A percentile compares a stretch with the other conserved stretches of the same genome.
Conservation (phyloP, 768 basidiomycete species). For the Russula griseocarnosa region DNA sequence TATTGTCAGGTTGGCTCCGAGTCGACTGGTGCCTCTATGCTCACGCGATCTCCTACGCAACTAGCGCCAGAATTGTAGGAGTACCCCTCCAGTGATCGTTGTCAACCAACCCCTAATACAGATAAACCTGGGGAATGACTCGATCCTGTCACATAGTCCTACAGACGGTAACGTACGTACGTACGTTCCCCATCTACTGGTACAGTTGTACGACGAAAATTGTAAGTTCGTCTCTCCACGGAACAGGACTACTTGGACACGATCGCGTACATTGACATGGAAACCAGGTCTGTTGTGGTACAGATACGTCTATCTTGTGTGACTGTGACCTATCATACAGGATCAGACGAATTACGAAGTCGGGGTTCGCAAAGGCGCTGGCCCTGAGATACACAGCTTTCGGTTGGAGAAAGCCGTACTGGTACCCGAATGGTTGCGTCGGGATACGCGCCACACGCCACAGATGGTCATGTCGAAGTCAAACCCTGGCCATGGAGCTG, state of each 20-base stretch:
- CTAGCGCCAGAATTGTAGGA: too few species aligned
- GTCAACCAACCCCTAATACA: background rate
- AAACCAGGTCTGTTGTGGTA: background rate
- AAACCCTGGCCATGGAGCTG: background rate
- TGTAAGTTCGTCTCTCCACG: background rate
- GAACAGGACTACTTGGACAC: background rate
- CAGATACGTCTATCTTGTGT: too few species aligned
- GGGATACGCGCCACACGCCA: background rate
- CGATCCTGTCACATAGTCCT: background rate
- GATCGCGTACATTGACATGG: background rate
- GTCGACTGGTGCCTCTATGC: background rate
- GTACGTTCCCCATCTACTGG: too few species aligned
- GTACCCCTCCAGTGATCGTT: background rate
- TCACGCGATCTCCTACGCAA: too few species aligned
- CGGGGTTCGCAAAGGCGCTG: too few species aligned
- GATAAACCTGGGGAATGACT: background rate
- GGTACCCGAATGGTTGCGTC: too few species aligned
- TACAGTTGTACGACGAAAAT: background rate
- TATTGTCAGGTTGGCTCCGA: too few species aligned
- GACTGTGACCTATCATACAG: too few species aligned
- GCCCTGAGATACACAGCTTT: too few species aligned
- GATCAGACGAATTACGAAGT: too few species aligned
- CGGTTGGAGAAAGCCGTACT: too few species aligned
- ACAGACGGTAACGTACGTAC: background rate
- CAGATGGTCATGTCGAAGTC: background rate